Base-by-base conservation (phyloP, 2,329 filamentous ascomycete genomes). In the Neofusicoccum kwambonambiense region DNA sequence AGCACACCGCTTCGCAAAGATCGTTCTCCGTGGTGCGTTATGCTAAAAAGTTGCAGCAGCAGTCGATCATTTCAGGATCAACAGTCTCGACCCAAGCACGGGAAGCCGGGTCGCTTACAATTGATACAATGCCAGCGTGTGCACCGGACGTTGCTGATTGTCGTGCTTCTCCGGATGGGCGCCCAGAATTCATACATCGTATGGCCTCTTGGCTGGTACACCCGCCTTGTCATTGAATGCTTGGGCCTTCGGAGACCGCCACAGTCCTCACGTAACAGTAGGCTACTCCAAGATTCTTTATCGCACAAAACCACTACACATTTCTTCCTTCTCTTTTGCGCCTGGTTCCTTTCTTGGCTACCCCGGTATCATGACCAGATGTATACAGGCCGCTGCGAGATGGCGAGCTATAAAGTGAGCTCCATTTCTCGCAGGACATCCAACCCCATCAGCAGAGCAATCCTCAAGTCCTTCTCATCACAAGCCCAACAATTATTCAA, bases 241-340 rank as follows among this genome's bases (percentile, higher is more conserved):
- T 60, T 47, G 42, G 42, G 27, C 3, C 15, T 60, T 27, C 31
- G 27, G 31, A 47, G 13, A 17, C 15, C 41, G 19, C 31, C 56
- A 35, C 12, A 11, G 12, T n/a, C 27, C 31, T 19, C 41, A 22
- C n/a, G 19, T n/a, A 8, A 31, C 42, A 37, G 5, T 8, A 60
- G 41, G 42, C 44, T 35, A 60, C n/a, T 35, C 41, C 22, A 47
- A 35, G 41, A 8, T 13, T 8, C 44, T 62, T 51, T 49, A 51
- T 62, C 58, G 45, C 42, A 34, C 51, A 45, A 44, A 51, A 41
- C 44, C n/a, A 50, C 17, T 62, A n/a, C n/a, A 42, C 56, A 12
- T 51, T 62, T 62, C 58, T 51, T 50, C 44, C 58, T 62, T 62
- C 58, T 62, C 12, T 62, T 62, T 62, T 62, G 13, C 47, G 45